Evolutionary conservation across 148 eudicot genomes (phyloP).

Genomic region (Nepenthes mirabilis): DNA sequence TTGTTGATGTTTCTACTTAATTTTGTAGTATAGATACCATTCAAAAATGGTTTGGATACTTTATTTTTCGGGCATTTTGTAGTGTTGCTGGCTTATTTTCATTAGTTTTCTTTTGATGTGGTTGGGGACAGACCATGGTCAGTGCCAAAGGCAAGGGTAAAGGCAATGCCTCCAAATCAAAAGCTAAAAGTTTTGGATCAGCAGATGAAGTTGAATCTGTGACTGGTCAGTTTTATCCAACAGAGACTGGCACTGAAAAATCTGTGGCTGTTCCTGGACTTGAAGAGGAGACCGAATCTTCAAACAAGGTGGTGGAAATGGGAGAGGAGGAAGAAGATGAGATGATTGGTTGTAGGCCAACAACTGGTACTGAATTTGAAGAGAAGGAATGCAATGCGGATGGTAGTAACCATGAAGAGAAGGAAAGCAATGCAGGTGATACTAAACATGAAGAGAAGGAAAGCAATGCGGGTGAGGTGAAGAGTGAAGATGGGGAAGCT

Average conservation of each 20-base stretch:
- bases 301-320: background rate
- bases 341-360: background rate
- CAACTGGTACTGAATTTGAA: background rate
- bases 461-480: conserved; percentile 4
- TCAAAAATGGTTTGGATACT: no score
- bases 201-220: background rate
- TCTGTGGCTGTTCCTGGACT: background rate
- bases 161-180: conserved; percentile 13
- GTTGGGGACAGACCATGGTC: conserved; percentile 18
- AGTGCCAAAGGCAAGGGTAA: conserved; percentile 22
- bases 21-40: no score
- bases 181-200: conserved; percentile 8
- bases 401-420: no score
- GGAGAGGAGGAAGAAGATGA: background rate
- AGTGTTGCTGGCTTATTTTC: no score
- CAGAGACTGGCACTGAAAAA: background rate
- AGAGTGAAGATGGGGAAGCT: background rate
- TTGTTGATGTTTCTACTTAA: no score
- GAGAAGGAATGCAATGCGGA: no score
- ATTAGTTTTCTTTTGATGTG: no score
- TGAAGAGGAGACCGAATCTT: background rate
- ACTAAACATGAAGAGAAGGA: background rate
- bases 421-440: no score
- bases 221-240: background rate
- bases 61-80: no score